Conservation (phyloP, 2,329 filamentous ascomycete genomes). For the Fusarium sp. region DNA sequence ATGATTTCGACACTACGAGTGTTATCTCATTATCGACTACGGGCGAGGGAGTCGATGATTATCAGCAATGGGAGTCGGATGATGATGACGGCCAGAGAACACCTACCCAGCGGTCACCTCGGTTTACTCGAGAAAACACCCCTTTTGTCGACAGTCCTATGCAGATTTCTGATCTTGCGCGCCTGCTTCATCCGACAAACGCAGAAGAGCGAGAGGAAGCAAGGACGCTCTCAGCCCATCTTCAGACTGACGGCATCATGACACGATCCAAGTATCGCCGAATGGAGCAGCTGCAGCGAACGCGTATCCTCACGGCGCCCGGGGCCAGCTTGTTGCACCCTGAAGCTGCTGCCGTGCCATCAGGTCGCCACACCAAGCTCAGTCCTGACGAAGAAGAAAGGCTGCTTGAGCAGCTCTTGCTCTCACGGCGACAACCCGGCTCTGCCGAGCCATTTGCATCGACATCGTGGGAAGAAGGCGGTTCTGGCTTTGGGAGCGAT, state of each 20-base stretch:
- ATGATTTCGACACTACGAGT: constrained; percentile 82
- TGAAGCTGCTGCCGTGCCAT: constrained; percentile 13
- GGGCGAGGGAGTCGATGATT: constrained; percentile 57
- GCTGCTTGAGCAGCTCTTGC: constrained; percentile 69
- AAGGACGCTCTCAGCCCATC: constrained; percentile 81
- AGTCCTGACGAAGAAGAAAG: constrained; percentile 70
- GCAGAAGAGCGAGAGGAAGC: constrained; percentile 85
- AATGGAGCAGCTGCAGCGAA: constrained; percentile 75
- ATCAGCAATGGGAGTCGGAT: constrained; percentile 61
- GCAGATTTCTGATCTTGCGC: constrained; percentile 76
- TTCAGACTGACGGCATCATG: constrained; percentile 77
- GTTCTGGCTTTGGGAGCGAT: constrained; percentile 75
- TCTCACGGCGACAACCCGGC: constrained; percentile 59
- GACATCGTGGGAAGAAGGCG: constrained; percentile 75
- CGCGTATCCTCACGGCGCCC: constrained; percentile 65
- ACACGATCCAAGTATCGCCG: constrained; percentile 83
- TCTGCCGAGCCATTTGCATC: constrained; percentile 20
- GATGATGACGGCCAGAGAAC: constrained; percentile 70
- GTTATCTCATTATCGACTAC: constrained; percentile 71
- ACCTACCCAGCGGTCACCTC: constrained; percentile 75
- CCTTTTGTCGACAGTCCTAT: constrained; percentile 73
- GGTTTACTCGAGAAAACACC: constrained; percentile 61
- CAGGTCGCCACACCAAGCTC: constrained; percentile 54
- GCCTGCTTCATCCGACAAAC: constrained; percentile 83
- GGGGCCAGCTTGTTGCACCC: constrained; percentile 36